These are phyloP conservation scores for Mycena sanguinolenta DNA, from an alignment of 768 basidiomycete genomes.

Conservation along the genomic window DNA sequence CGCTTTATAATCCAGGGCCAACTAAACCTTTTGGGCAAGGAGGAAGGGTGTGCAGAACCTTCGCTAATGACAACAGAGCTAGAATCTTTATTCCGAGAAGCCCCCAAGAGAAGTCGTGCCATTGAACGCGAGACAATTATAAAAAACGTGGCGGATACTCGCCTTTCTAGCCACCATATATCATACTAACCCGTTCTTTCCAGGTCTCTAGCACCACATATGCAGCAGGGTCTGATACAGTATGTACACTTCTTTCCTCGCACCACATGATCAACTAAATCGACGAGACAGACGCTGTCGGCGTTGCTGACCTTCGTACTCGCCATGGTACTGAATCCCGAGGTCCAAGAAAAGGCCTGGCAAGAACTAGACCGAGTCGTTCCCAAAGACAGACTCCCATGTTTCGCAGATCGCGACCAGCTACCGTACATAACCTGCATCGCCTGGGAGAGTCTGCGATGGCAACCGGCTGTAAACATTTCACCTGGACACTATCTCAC, in stretches of 20 bases:
- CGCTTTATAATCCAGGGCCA: neutral
- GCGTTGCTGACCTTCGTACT: slow-evolving; percentile 51
- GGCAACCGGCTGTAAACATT: slow-evolving; percentile 28
- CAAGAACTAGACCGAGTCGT: slow-evolving; percentile 49
- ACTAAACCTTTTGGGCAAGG: neutral
- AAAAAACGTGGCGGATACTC: slow-evolving; percentile 41
- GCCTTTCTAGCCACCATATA: too few relatives aligned
- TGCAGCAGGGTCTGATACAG: slow-evolving; percentile 59
- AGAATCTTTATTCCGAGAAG: slow-evolving; percentile 31
- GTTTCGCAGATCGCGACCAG: slow-evolving; percentile 38
- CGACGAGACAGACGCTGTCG: slow-evolving; percentile 45
- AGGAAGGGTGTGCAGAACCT: slow-evolving; percentile 35
- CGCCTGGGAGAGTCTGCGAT: slow-evolving; percentile 54
- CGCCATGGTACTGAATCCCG: slow-evolving; percentile 52
- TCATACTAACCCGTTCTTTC: too few relatives aligned
- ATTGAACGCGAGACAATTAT: slow-evolving; percentile 36
- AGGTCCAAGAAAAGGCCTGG: slow-evolving; percentile 48
- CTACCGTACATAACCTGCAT: slow-evolving; percentile 60
- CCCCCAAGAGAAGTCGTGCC: slow-evolving; percentile 29
- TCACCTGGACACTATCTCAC: slow-evolving; percentile 38
- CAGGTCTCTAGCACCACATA: slow-evolving; percentile 35
- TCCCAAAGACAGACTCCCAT: slow-evolving; percentile 37
- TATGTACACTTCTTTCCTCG: slow-evolving; percentile 36
- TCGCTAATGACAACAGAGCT: slow-evolving; percentile 38
- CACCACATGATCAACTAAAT: neutral